These are phyloP conservation scores for Ogataea haglerorum DNA, from an alignment of 805 yeast species.

Conservation along the genomic window DNA sequence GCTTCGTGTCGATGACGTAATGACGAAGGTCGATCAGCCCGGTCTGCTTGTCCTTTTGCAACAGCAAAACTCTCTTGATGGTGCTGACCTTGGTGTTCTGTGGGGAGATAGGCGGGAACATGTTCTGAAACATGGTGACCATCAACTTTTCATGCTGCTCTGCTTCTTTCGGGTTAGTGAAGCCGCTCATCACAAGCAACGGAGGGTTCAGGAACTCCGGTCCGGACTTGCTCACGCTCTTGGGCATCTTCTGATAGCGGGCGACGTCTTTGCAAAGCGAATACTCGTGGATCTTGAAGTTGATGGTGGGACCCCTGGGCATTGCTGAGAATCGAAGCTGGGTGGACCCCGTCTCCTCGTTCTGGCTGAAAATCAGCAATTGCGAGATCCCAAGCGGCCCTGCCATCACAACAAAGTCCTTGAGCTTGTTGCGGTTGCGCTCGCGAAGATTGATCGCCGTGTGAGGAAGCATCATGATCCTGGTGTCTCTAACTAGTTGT, in stretches of 20 bases:
- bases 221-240: constrained; percentile 63
- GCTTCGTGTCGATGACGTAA: constrained; percentile 80
- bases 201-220: constrained; percentile 77
- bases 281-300: constrained; percentile 74
- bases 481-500: constrained; percentile 82
- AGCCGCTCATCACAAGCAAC: constrained; percentile 88
- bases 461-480: constrained; percentile 93
- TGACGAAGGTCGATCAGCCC: constrained; percentile 84
- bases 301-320: constrained; percentile 93
- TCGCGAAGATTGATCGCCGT: constrained; percentile 88
- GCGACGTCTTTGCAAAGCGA: constrained; percentile 80
- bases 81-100: constrained; percentile 68
- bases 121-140: constrained; percentile 88
- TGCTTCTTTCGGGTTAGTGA: constrained; percentile 61
- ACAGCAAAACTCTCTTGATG: constrained; percentile 80
- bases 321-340: constrained; percentile 80
- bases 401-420: constrained; percentile 96
- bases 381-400: constrained; percentile 95
- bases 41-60: constrained; percentile 67
- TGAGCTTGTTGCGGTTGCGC: constrained; percentile 79
- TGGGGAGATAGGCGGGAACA: constrained; percentile 94
- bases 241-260: constrained; percentile 69
- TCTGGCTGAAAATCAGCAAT: constrained; percentile 80
- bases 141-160: constrained; percentile 73
- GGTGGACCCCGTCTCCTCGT: constrained; percentile 71